Conservation (phyloP, 345 rosid species). For the Odontarrhena argentea region DNA sequence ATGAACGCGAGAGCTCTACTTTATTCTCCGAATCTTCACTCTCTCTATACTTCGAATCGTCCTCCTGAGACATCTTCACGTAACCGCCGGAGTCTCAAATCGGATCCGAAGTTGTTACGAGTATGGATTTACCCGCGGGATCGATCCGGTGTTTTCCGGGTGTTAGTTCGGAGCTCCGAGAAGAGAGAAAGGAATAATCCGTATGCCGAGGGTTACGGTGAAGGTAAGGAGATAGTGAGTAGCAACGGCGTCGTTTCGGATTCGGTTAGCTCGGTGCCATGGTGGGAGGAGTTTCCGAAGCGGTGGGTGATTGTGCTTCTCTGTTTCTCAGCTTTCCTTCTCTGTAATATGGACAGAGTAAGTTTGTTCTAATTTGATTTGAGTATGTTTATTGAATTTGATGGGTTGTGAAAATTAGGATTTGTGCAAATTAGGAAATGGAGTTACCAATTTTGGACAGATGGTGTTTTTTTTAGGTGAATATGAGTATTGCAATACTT, state of each 20-base stretch:
- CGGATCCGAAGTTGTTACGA: constrained; percentile 35
- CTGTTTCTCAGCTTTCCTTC: constrained; percentile 87
- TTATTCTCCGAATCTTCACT: constrained; percentile 49
- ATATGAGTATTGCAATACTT: constrained; percentile 97
- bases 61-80: constrained; percentile 36
- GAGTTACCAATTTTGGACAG: constrained; percentile 33
- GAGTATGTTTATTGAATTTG: too few relatives aligned
- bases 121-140: constrained; percentile 37
- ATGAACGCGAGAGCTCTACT: constrained; percentile 68
- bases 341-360: constrained; percentile 95
- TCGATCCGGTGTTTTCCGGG: constrained; percentile 45
- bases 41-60: constrained; percentile 45
- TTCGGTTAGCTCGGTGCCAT: constrained; percentile 45
- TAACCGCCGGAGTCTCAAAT: constrained; percentile 26
- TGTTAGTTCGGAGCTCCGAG: constrained; percentile 48
- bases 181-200: constrained; percentile 40
- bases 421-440: constrained; percentile 15
- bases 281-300: constrained; percentile 93
- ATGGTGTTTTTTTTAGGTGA: constrained; percentile 65
- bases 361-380: constrained; percentile 13
- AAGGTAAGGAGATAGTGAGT: background rate
- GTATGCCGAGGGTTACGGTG: constrained; percentile 45
- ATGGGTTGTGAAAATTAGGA: background rate
- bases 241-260: constrained; percentile 39
- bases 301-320: constrained; percentile 85